Evolutionary conservation across 192 early-diverging fungal genomes (phyloP), one percentile per base, ranked within the genome.

Genomic region (Geosiphon pyriformis): DNA sequence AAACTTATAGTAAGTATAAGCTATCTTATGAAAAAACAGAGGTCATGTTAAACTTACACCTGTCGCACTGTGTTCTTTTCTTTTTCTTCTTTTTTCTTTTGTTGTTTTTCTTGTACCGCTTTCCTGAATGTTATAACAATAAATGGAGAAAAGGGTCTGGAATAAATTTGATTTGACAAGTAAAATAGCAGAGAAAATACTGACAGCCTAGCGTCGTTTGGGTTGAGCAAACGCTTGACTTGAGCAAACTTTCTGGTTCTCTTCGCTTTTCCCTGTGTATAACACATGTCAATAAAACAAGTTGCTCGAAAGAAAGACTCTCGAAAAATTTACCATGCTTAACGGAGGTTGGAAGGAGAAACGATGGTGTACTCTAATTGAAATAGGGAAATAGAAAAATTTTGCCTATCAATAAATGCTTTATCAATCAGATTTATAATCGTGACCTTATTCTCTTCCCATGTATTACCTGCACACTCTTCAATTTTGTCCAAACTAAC

Each of bases 201-300:
- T 81, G 85, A 92, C 80, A 98, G 79, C 49, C 96, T 85, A 35
- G 89, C 79, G 76, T 98, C 96, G 32, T 92, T 94, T 29, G 92
- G 89, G 60, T 87, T 89, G 67, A 98, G 82, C 73, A 94, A 91
- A 25, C 94, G 88, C 80, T 98, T 98, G 48, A 95, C 92, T 56
- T 87, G 80, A 31, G 89, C 96, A 77, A 98, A 96, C 83, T 95
- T 93, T 80, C 91, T 87, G 35, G 94, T 95, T 67, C 83, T 89
- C 65, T 87, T 94, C 20, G 91, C 91, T 77, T 96, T 98, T 50
- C 88, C 92, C 92, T 86, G 66, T n/a, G n/a, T n/a, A n/a, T n/a
- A n/a, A n/a, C n/a, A n/a, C n/a, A n/a, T n/a, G n/a, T n/a, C n/a
- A n/a, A n/a, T n/a, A n/a, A n/a, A n/a, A n/a, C n/a, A n/a, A n/a